Conservation (phyloP, 2,329 filamentous ascomycete species). For the Microcyclosporella mali region DNA sequence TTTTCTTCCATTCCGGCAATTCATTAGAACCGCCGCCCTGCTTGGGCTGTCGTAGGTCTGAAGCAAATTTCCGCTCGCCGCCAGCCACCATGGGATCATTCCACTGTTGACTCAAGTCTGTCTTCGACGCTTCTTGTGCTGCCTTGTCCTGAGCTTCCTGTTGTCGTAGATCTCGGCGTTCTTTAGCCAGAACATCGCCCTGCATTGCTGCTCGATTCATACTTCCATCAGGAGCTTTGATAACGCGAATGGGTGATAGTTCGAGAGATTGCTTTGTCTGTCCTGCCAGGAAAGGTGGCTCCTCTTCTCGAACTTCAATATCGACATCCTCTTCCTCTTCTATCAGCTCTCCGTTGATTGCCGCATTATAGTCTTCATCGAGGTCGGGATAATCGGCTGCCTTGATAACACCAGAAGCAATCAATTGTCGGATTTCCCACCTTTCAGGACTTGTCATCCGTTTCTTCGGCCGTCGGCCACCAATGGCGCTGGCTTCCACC, state of each 20-base stretch:
- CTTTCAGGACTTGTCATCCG: constrained; percentile 92
- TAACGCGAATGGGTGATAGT: constrained; percentile 87
- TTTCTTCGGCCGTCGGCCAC: constrained; percentile 64
- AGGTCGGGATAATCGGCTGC: constrained; percentile 91
- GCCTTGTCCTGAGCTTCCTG: constrained; percentile 76
- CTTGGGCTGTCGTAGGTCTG: constrained; percentile 68
- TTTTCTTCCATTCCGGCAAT: constrained; percentile 89
- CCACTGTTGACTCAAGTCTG: constrained; percentile 87
- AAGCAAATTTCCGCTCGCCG: constrained; percentile 80
- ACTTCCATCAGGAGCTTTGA: constrained; percentile 97
- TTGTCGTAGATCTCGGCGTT: constrained; percentile 80
- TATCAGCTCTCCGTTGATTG: constrained; percentile 77
- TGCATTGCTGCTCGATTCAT: constrained; percentile 95
- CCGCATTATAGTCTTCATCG: constrained; percentile 87
- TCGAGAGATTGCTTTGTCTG: constrained; percentile 96
- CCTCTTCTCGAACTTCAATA: constrained; percentile 92
- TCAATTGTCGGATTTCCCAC: constrained; percentile 96
- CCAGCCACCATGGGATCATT: constrained; percentile 91
- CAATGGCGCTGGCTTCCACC: constrained; percentile 50
- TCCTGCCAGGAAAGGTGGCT: constrained; percentile 89
- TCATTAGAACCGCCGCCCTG: constrained; percentile 53
- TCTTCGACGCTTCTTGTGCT: constrained; percentile 67
- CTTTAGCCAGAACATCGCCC: constrained; percentile 79
- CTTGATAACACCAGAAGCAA: constrained; percentile 88
- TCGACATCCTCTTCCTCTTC: constrained; percentile 95